phyloP scores from a whole-genome alignment of 176 grass and related monocot genomes.

The Zoysia japonica region DNA sequence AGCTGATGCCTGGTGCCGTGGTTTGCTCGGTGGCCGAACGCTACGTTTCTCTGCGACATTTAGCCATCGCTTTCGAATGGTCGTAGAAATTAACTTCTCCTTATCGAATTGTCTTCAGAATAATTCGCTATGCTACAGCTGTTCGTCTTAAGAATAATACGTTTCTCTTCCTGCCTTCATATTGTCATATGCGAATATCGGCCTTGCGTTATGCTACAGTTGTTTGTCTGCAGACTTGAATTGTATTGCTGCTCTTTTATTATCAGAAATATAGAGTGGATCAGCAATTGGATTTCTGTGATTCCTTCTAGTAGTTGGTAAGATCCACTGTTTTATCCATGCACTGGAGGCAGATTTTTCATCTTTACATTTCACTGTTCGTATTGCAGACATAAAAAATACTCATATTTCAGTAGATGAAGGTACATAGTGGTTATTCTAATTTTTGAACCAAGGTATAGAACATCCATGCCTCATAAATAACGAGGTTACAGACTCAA shows the following conservation, averaged over 20 bases:
- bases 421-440: not conserved
- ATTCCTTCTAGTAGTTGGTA: not conserved
- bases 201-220: not conserved
- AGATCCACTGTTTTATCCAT: too few species aligned
- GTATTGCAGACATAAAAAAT: not conserved
- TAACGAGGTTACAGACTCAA: not conserved
- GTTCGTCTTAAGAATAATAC: too few species aligned
- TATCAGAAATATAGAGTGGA: too few species aligned
- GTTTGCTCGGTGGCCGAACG: not conserved
- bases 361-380: too few species aligned
- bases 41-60: not conserved
- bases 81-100: not conserved
- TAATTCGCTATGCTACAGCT: too few species aligned
- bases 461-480: slow-evolving; percentile 6
- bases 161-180: not conserved
- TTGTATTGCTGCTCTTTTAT: not conserved
- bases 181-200: not conserved
- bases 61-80: not conserved
- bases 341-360: too few species aligned
- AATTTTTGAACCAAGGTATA: not conserved
- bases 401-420: not conserved
- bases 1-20: not conserved
- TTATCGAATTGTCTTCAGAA: too few species aligned
- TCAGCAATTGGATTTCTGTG: not conserved
- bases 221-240: not conserved